Base-by-base conservation (phyloP, 2,329 filamentous ascomycete genomes). In the Endocalyx cinctus region DNA sequence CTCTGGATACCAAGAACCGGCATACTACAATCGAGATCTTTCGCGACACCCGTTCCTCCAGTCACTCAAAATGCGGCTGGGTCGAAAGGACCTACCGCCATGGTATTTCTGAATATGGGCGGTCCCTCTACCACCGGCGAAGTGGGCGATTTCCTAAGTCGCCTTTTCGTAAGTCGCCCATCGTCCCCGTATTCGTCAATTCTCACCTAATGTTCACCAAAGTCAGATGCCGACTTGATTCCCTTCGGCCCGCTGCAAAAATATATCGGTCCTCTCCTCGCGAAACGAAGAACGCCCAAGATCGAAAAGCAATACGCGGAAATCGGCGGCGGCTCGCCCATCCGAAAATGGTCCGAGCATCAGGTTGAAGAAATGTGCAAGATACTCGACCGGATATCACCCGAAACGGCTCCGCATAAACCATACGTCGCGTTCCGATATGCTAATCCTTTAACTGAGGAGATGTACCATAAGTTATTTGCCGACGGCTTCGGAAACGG, bases 31-130 rank as follows among this genome's bases (percentile, higher is more conserved):
- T 67, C 47, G 35, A 60, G 70, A 48, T 58, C 57, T 28, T 63
- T 74, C 47, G 82, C 82, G 18, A 83, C 79, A 11, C 68, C 72
- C 13, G 79, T 77, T 5, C 84, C 85, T 10, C 85, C 87, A 6
- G 87, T 92, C 15, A 89, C 85, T 0, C 87, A 94, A 59, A 74
- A 87, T 72, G 70, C 75, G 6, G 76, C 76, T 1, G 77, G 74
- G 10, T 74, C 72, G 26, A 72, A 86, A 55, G 90, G 90, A 0
- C 88, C 89, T 6, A 98, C 92, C 5, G 92, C 92, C 27, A 97
- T 98, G 79, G 92, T 98, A 11, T 96, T 98, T 55, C 78, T 98
- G 66, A 98, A 98, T 64, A 98, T 98, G 92, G 92, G 92, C 39
- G 92, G 92, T 0, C 92, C 92, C 4, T 85, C 87, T 2, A 95